Conservation (phyloP, 2,329 filamentous ascomycete species). For the Penicillium sp. region DNA sequence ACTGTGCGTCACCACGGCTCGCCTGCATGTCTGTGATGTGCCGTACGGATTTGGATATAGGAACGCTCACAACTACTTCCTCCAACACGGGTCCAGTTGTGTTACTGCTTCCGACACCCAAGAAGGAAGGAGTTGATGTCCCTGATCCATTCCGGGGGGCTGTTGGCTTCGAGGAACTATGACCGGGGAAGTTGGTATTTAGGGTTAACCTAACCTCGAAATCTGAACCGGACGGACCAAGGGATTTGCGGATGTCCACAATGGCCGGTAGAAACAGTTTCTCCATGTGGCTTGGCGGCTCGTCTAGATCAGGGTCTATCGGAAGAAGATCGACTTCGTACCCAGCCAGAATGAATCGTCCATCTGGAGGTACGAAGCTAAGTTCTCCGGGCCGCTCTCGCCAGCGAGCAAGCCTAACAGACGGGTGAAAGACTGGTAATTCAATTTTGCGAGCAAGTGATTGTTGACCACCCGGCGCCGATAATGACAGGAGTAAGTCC, state of each 20-base stretch:
- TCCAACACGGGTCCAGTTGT: slow-evolving; percentile 65
- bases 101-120: slow-evolving; percentile 53
- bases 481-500: slow-evolving; percentile 78
- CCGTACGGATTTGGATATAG: slow-evolving; percentile 73
- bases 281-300: slow-evolving; percentile 53
- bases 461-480: slow-evolving; percentile 76
- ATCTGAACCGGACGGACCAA: slow-evolving; percentile 73
- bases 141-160: slow-evolving; percentile 44
- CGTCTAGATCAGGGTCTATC: slow-evolving; percentile 58
- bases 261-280: slow-evolving; percentile 77
- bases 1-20: slow-evolving; percentile 78
- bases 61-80: slow-evolving; percentile 73
- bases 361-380: slow-evolving; percentile 95
- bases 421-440: slow-evolving; percentile 92
- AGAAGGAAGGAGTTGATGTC: slow-evolving; percentile 49
- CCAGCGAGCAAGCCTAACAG: slow-evolving; percentile 87
- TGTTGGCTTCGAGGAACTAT: slow-evolving; percentile 42
- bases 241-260: slow-evolving; percentile 75
- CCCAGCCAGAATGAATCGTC: slow-evolving; percentile 85
- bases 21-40: slow-evolving; percentile 81
- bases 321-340: slow-evolving; percentile 93
- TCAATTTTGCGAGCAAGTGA: slow-evolving; percentile 73
- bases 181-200: slow-evolving; percentile 62
- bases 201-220: slow-evolving; percentile 82
- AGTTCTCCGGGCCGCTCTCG: slow-evolving; percentile 82